A percentile compares a stretch with the other conserved stretches of the same genome.
phyloP scores from a whole-genome alignment of 805 yeast species.

The Saturnispora besseyi region DNA sequence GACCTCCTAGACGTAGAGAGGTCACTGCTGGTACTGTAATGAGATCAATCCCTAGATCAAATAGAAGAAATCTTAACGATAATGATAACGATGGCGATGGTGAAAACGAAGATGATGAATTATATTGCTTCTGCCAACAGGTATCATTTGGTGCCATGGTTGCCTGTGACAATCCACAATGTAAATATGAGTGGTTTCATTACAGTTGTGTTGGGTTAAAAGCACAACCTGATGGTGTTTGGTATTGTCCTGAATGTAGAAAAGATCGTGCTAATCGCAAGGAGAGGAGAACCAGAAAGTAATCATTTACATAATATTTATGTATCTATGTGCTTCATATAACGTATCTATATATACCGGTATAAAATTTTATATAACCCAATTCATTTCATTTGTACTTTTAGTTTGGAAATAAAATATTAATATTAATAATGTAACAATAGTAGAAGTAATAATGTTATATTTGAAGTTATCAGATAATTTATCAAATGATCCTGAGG shows the following conservation, averaged over 20 bases:
- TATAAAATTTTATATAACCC: conserved; percentile 5
- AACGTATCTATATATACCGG: neutral
- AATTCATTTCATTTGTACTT: conserved; percentile 3
- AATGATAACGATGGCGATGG: conserved; percentile 11
- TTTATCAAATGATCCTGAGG: conserved; percentile 77
- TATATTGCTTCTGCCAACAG: conserved; percentile 88
- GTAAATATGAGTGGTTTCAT: conserved; percentile 56
- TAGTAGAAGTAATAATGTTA: conserved; percentile 50
- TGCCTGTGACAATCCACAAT: conserved; percentile 53
- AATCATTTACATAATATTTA: no score
- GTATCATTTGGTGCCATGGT: conserved; percentile 73
- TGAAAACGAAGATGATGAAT: conserved; percentile 52
- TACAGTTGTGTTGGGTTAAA: conserved; percentile 81
- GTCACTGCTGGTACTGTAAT: conserved; percentile 18
- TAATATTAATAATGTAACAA: conserved; percentile 39
- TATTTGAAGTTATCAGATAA: conserved; percentile 62
- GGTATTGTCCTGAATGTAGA: conserved; percentile 92
- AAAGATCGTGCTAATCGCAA: conserved; percentile 15
- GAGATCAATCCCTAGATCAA: conserved; percentile 12
- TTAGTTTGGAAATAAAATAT: conserved; percentile 33
- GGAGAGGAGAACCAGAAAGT: conserved; percentile 5
- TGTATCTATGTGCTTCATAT: neutral
- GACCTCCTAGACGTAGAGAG: conserved; percentile 14
- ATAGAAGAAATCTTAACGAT: conserved; percentile 5
- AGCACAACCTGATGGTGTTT: conserved; percentile 88